A percentile compares a stretch with the other conserved stretches of the same genome.
phyloP scores from a whole-genome alignment of 2,329 filamentous ascomycete genomes.

The Cucurbitaria berberidis region DNA sequence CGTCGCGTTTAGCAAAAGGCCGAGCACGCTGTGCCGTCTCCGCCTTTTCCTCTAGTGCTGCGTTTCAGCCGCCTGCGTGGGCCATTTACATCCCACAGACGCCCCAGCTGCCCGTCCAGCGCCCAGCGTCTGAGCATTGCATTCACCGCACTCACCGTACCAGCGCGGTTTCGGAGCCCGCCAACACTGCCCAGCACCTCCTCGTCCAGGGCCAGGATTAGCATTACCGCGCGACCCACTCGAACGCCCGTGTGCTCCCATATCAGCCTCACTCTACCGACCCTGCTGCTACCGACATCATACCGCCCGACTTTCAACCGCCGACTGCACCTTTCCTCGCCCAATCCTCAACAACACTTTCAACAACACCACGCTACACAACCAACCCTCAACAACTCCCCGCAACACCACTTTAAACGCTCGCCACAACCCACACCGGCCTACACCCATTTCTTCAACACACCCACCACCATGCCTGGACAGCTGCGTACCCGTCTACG shows the following conservation, averaged over 20 bases:
- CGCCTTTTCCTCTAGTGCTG: slow-evolving; percentile 36
- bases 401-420: background rate
- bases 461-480: slow-evolving; percentile 47
- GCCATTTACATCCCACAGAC: slow-evolving; percentile 7
- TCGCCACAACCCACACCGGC: background rate
- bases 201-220: slow-evolving; percentile 8
- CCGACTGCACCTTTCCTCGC: slow-evolving; percentile 16
- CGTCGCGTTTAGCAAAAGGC: slow-evolving; percentile 16
- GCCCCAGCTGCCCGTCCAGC: slow-evolving; percentile 9
- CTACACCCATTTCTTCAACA: background rate
- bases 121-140: slow-evolving; percentile 8
- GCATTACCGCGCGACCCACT: slow-evolving; percentile 14
- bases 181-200: slow-evolving; percentile 11
- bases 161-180: slow-evolving; percentile 16
- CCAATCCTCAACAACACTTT: slow-evolving; percentile 7
- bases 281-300: too few species aligned
- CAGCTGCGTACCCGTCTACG: slow-evolving; percentile 55
- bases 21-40: slow-evolving; percentile 26
- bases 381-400: too few species aligned
- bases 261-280: slow-evolving; percentile 29
- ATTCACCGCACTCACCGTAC: too few species aligned
- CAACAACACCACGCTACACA: slow-evolving; percentile 3
- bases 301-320: slow-evolving; percentile 19
- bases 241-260: slow-evolving; percentile 18
- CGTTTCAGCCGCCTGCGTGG: slow-evolving; percentile 20